Evolutionary conservation across 768 basidiomycete species (phyloP).

Genomic region (Phlebiopsis flavidoalba): DNA sequence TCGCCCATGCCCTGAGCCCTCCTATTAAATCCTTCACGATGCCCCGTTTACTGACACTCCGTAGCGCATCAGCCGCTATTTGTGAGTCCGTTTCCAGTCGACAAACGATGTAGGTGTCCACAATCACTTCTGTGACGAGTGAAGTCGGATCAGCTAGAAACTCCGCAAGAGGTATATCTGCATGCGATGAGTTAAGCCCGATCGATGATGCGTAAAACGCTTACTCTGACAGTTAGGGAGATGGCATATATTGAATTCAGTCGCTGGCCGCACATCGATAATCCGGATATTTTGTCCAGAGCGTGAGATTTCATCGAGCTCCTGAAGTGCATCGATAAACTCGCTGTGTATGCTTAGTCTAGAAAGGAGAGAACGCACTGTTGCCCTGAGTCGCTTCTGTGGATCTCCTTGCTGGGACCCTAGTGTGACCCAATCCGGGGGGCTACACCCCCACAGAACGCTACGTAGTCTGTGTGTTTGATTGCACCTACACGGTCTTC

Average conservation of each 20-base stretch:
- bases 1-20: constrained; percentile 78
- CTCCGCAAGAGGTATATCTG: constrained; percentile 71
- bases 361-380: constrained; percentile 15
- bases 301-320: constrained; percentile 37
- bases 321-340: constrained; percentile 28
- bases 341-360: too few relatives aligned
- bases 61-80: constrained; percentile 68
- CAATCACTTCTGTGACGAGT: constrained; percentile 26
- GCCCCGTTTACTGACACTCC: constrained; percentile 26
- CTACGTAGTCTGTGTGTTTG: constrained; percentile 68
- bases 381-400: constrained; percentile 25
- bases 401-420: constrained; percentile 35
- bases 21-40: constrained; percentile 70
- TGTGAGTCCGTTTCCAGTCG: constrained; percentile 92
- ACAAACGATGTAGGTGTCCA: constrained; percentile 61
- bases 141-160: constrained; percentile 58
- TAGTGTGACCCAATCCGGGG: constrained; percentile 58
- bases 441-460: constrained; percentile 77
- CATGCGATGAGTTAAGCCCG: background rate
- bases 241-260: constrained; percentile 84
- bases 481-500: constrained; percentile 40
- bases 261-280: constrained; percentile 75
- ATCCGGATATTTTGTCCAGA: constrained; percentile 30
- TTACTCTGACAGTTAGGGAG: constrained; percentile 71
- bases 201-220: constrained; percentile 18